Evolutionary conservation across 352 stramenopile genomes (phyloP), one percentile per base, ranked within the genome.

Genomic region (Detonula confervacea): DNA sequence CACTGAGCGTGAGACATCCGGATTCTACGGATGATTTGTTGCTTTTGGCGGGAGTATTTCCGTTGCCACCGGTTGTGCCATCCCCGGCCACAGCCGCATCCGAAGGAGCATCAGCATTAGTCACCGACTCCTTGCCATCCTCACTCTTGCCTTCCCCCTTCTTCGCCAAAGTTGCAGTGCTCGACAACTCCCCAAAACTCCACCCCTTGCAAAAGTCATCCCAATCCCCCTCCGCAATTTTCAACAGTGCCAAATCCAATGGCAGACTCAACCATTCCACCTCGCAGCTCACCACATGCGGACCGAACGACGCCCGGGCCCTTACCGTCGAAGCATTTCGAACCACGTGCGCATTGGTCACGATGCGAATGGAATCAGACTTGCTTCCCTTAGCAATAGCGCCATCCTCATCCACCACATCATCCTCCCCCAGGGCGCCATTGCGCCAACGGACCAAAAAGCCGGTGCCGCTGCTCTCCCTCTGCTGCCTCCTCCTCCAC

Each of bases 201-300:
- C 73, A 68, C 11, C 65, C 64, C 44, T 42, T 73, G 18, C 65
- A 69, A 70, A 69, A 74, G 46, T 80, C 72, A 42, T 56, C 47
- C 54, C 60, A 72, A 55, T 78, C 64, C 9, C 56, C 65, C 16
- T 61, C 76, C 3, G 29, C 57, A 18, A 86, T 73, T 14, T 54
- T 76, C 14, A 86, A 59, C 24, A 88, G 16, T 7, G 81, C 77
- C 29, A 88, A 54, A 75, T 88, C 81, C 18, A 86, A 71, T 9
- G 73, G 61, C 49, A 83, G 35, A 22, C 51, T 74, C 27, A 84
- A 18, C 56, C 72, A 86, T 37, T 83, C 67, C 12, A 86, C 71
- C 16, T 14, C 47, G 29, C 67, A 80, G 18, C 44, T 73, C 0
- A 86, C 79, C 1, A 78, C 65, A 49, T 72, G 62, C 8, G 80